phyloP scores from a whole-genome alignment of 139 green algal genomes.

The Pedinophyceae sp. region DNA sequence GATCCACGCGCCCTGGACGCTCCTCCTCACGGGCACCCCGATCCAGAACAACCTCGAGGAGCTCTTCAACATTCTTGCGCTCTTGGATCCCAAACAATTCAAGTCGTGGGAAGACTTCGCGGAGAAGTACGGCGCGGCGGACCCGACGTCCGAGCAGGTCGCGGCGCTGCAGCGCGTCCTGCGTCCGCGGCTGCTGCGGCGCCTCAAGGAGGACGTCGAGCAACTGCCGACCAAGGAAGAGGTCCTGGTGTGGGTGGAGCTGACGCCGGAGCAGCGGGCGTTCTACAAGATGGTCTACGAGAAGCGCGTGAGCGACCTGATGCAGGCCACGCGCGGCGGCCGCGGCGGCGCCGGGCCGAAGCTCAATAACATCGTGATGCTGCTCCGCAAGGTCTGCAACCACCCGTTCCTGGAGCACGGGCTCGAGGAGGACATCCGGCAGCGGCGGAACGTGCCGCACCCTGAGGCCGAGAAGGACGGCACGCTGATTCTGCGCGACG shows the following conservation, averaged over 20 bases:
- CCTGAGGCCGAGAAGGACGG: too few relatives aligned
- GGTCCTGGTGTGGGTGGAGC: conserved; percentile 70
- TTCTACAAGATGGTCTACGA: conserved; percentile 65
- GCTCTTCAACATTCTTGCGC: conserved; percentile 63
- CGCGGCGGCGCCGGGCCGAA: conserved; percentile 27
- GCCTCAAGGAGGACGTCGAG: conserved; percentile 97
- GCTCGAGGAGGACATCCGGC: conserved; percentile 59
- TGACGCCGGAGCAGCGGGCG: conserved; percentile 56
- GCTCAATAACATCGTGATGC: conserved; percentile 81
- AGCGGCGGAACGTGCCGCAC: too few relatives aligned
- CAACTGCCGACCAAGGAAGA: conserved; percentile 90
- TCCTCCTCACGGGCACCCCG: conserved; percentile 87
- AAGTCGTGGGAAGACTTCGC: conserved; percentile 38
- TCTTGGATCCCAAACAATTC: conserved; percentile 43
- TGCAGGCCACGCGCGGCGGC: conserved; percentile 16
- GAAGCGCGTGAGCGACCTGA: conserved; percentile 30
- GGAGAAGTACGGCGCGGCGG: conserved; percentile 25
- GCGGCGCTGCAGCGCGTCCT: conserved; percentile 39
- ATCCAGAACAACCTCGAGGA: conserved; percentile 91
- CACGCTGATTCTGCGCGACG: not conserved
- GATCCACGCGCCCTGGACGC: conserved; percentile 34
- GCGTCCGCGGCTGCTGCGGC: conserved; percentile 66
- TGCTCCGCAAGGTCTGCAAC: conserved; percentile 92
- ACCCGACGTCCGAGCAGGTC: conserved; percentile 24
- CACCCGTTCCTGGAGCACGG: conserved; percentile 81